Conservation (phyloP, 2,329 filamentous ascomycete genomes). For the Escovopsis weberi region DNA sequence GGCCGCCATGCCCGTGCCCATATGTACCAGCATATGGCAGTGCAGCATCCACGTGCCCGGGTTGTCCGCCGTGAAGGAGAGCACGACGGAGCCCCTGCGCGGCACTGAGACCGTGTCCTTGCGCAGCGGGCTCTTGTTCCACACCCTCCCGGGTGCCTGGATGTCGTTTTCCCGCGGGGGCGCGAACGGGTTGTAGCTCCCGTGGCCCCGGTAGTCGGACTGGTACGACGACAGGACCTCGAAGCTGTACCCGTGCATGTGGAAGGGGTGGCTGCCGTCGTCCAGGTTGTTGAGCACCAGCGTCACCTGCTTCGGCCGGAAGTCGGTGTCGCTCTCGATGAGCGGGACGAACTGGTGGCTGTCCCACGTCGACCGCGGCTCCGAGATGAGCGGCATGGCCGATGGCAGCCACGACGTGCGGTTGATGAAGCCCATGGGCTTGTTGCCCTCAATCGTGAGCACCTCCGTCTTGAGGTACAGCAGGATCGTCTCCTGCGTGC, state of each 20-base stretch:
- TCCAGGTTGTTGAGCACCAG: conserved; percentile 20
- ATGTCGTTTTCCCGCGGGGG: conserved; percentile 1
- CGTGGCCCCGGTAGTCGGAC: conserved; percentile 11
- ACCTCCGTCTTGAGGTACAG: conserved; percentile 13
- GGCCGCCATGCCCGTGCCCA: conserved; percentile 13
- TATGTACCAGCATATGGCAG: conserved; percentile 16
- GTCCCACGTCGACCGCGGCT: conserved; percentile 10
- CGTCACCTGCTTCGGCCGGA: conserved; percentile 9
- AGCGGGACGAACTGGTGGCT: conserved; percentile 10
- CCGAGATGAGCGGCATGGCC: conserved; percentile 8
- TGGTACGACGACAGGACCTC: conserved; percentile 21
- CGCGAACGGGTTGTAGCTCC: conserved; percentile 14
- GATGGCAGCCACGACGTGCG: conserved; percentile 13
- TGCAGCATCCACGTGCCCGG: conserved; percentile 16
- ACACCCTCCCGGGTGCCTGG: neutral
- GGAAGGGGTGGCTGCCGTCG: conserved; percentile 21
- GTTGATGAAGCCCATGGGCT: conserved; percentile 13
- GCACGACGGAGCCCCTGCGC: conserved; percentile 12
- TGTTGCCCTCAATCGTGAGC: conserved; percentile 10
- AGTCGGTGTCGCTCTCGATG: conserved; percentile 3
- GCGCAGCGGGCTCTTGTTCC: conserved; percentile 10
- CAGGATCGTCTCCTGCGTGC: conserved; percentile 10
- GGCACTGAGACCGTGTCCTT: conserved; percentile 27
- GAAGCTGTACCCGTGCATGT: conserved; percentile 44
- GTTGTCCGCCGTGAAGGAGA: conserved; percentile 12